Base-by-base conservation (phyloP, 805 yeast genomes). In the Vanderwaltozyma tropicalis region DNA sequence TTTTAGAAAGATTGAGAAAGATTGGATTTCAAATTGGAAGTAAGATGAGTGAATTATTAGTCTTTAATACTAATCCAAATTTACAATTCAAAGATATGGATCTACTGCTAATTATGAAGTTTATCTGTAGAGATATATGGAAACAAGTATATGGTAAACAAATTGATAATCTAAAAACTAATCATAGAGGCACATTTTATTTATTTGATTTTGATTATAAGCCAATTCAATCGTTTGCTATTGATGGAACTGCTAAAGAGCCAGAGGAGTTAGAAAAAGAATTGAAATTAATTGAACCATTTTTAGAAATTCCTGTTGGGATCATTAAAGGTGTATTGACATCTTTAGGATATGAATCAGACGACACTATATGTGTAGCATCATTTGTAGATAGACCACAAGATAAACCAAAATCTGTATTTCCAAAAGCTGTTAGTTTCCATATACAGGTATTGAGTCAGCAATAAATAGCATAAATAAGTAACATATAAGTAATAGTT, bases 91-190 rank as follows among this genome's bases (percentile, higher is more conserved):
- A 59, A 46, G 74, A 56, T 58, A 78, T 53, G 67, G 88, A 83
- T 43, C 68, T 82, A 11, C 61, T 89, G 28, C 88, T 84, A 46
- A 72, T 89, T 28, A 84, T 92, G 85, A 89, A 89, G 61, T 87
- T 85, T 56, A 74, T 92, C 5, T 88, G 97, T 56, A 72, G 94
- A 32, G 96, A 88, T 48, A 80, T 88, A 21, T 92, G 97, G 97
- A 77, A 74, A 48, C 62, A 71, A 37, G 55, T 89, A 21, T 86
- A 76, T 61, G 75, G 78, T 28, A 89, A 87, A 59, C 96, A 83
- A 56, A 84, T 92, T 67, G 96, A 88, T 56, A 87, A 86, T 48
- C 67, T 92, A 41, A 73, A 94, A 43, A 92, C 98, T 1, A 92
- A 92, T 55, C 96, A 92, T 57, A 64, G 94, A 28, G 83, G 70